A percentile compares a stretch with the other conserved stretches of the same genome.
phyloP scores from a whole-genome alignment of 768 basidiomycete genomes.

The Kwoniella pini region DNA sequence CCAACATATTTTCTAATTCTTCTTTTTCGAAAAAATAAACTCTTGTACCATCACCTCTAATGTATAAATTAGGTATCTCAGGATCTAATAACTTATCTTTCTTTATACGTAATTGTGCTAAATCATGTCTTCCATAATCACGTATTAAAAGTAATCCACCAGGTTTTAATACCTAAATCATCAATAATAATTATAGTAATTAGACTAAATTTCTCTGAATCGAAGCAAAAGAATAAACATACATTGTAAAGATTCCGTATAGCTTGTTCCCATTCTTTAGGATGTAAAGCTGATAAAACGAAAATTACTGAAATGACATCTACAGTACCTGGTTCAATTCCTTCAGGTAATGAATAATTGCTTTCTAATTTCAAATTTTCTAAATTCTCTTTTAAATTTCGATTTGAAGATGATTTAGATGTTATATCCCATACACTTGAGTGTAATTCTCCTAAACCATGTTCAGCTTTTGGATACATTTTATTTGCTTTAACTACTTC shows the following conservation, averaged over 20 bases:
- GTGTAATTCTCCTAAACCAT: slow-evolving; percentile 65
- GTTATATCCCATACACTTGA: slow-evolving; percentile 92
- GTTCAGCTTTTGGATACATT: slow-evolving; percentile 66
- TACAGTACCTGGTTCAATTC: slow-evolving; percentile 67
- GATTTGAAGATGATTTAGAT: slow-evolving; percentile 41
- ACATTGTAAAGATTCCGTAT: slow-evolving; percentile 78
- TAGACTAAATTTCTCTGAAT: background rate
- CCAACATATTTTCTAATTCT: slow-evolving; percentile 31
- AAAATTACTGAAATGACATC: slow-evolving; percentile 92
- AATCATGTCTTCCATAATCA: slow-evolving; percentile 92
- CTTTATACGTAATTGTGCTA: slow-evolving; percentile 93
- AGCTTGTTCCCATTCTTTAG: slow-evolving; percentile 83
- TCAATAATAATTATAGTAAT: background rate
- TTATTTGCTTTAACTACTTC: slow-evolving; percentile 81
- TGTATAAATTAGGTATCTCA: slow-evolving; percentile 72
- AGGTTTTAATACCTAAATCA: slow-evolving; percentile 78
- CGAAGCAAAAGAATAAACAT: slow-evolving; percentile 23
- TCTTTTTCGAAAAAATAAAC: slow-evolving; percentile 80
- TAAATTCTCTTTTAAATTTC: background rate
- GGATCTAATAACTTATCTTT: slow-evolving; percentile 81
- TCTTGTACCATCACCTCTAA: slow-evolving; percentile 92
- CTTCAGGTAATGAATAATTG: slow-evolving; percentile 62
- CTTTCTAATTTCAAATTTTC: background rate
- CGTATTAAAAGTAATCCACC: slow-evolving; percentile 80
- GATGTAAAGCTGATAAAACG: slow-evolving; percentile 89